These are phyloP conservation scores for Turnera subulata DNA, from an alignment of 345 rosid genomes.

Conservation along the genomic window DNA sequence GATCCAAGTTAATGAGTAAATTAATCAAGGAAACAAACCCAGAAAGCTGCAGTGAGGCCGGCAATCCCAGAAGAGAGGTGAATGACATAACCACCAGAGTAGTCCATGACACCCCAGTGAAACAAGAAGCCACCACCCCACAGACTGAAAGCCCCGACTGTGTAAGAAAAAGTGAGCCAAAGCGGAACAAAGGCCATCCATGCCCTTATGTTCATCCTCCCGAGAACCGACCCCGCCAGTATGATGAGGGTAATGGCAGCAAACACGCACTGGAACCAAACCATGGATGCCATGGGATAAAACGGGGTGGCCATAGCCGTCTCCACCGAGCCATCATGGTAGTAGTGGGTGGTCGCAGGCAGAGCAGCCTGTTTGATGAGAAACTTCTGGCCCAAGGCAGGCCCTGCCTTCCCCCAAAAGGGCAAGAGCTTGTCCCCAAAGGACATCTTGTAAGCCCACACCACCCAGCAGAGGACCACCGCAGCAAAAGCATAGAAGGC, in stretches of 20 bases:
- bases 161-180: constrained; percentile 43
- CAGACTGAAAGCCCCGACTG: constrained; percentile 45
- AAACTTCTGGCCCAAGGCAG: constrained; percentile 47
- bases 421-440: constrained; percentile 43
- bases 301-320: constrained; percentile 20
- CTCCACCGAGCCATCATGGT: constrained; percentile 11
- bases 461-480: constrained; percentile 42
- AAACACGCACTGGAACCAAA: constrained; percentile 48
- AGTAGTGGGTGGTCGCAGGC: constrained; percentile 26
- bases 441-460: constrained; percentile 50
- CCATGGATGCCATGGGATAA: constrained; percentile 49
- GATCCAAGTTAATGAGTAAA: too few relatives aligned
- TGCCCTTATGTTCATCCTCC: constrained; percentile 42
- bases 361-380: constrained; percentile 30
- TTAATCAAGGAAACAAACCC: constrained; percentile 15
- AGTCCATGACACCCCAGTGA: constrained; percentile 55
- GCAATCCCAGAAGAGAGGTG: constrained; percentile 50
- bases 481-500: constrained; percentile 46
- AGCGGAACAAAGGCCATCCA: constrained; percentile 56
- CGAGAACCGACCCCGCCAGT: constrained; percentile 42
- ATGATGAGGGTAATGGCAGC: constrained; percentile 38
- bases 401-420: constrained; percentile 49
- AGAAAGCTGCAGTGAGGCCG: constrained; percentile 38
- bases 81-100: constrained; percentile 49
- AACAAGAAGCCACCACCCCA: constrained; percentile 57